Percentiles rank a stretch among this genome's conserved stretches.
phyloP scores from a whole-genome alignment of 140 eudicot genomes.

The Oenanthe javanica region DNA sequence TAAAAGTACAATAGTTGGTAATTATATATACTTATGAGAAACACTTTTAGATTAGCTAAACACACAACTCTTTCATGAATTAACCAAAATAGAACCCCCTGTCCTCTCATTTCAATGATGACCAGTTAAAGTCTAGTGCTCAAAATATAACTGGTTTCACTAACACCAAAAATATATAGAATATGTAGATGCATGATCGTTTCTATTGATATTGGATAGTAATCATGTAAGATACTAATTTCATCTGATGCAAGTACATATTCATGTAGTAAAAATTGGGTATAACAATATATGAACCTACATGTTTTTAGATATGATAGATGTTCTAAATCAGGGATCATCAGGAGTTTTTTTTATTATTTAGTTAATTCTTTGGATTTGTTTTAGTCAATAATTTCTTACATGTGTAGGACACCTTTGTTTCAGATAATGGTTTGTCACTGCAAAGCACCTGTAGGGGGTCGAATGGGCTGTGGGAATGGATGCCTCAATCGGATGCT shows the following conservation, averaged over 20 bases:
- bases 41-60: not conserved
- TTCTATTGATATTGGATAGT: not conserved
- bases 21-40: not conserved
- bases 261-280: not conserved
- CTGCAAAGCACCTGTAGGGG: slow-evolving; percentile 73
- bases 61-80: not conserved
- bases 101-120: not conserved
- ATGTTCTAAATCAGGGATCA: not conserved
- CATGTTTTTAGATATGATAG: not conserved
- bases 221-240: not conserved
- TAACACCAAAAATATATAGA: not conserved
- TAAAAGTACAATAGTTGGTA: not conserved
- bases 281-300: not conserved
- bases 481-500: slow-evolving; percentile 92
- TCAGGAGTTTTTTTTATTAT: not conserved
- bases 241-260: not conserved
- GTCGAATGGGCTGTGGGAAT: slow-evolving; percentile 81
- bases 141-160: not conserved
- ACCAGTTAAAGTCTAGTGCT: not conserved
- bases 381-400: slow-evolving; percentile 2
- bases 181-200: not conserved
- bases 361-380: not conserved
- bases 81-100: not conserved
- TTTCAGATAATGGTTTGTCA: slow-evolving; percentile 85
- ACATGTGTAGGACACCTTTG: not conserved